Evolutionary conservation across 2,329 filamentous ascomycete genomes (phyloP), one percentile per base, ranked within the genome.

Genomic region (Pseudocercospora cruenta): DNA sequence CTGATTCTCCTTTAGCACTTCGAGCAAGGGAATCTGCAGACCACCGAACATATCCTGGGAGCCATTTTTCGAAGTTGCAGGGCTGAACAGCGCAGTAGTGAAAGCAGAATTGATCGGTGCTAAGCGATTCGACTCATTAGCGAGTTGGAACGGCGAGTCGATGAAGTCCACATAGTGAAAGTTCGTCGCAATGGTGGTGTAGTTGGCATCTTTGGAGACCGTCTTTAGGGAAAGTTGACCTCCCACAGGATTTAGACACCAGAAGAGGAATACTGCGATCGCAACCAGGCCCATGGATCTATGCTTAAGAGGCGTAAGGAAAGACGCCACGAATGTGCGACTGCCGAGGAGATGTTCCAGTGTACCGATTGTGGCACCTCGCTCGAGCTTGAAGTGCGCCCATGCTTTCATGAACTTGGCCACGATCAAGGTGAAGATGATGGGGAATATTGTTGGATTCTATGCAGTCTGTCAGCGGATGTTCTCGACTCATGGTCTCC

Each of bases 1-100:
- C 33, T 65, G 58, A 0, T 10, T 39, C 12, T 31, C 43, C 28
- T 60, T 66, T 4, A 69, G 59, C 24, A 39, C n/a, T 43, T 69
- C 67, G 6, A 69, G 53, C 59, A 69, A 31, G 1, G 67, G 67
- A 22, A 67, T 58, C 21, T 66, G 63, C 10, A 69, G 16, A 31
- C 67, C 66, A 9, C 65, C 67, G 36, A 58, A 69, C 7, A 67
- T 24, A 58, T 69, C 67, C 24, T 69, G 63, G 9, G 59, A 58
- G 9, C 55, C 60, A 51, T 63, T 67, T 33, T 67, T 67, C 4
- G 61, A 58, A 21, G 49, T 33, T 2, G 60, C 33, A 2, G 67
- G 65, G 53, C 65, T 66, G 24, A 67, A 45, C 3, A 65, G 45
- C 14, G 66, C 66, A 26, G 58, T 24, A 28, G 59, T 65, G 45